Evolutionary conservation across 2,329 filamentous ascomycete species (phyloP), one percentile per base, ranked within the genome.

Genomic region (Neospermospora avenae): DNA sequence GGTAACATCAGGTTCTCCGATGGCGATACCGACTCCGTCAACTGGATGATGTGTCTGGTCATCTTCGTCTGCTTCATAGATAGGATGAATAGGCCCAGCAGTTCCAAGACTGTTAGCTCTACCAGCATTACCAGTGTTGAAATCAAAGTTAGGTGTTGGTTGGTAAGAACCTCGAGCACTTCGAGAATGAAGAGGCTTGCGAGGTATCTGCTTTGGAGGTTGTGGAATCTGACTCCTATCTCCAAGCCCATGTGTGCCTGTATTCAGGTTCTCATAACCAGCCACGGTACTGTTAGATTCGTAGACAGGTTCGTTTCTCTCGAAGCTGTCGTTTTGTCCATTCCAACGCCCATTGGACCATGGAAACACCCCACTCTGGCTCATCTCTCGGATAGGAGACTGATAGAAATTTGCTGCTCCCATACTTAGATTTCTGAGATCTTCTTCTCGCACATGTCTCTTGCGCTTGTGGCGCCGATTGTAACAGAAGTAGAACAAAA

Each of bases 31-130:
- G 7, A 69, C 65, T 18, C 54, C 62, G 48, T 53, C 59, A 5
- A 61, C 55, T 7, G 49, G 60, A 20, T 59, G 53, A 16, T 57
- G 41, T 10, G 53, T 56, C 39, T 64, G 58, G 25, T 68, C 68
- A 25, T 76, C 76, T 59, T 84, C 81, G 54, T 85, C 81, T 63
- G 86, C 84, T 60, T 87, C 84, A 13, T 85, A 84, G 48, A 88
- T 88, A 0, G 84, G 82, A 68, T 86, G 84, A 25, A 87, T 87
- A 24, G 77, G 75, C 3, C 80, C 80, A 34, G 81, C 79, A 49
- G 71, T 72, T 7, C 77, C 77, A 18, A 79, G 77, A 59, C 75
- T 78, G 34, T 77, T 70, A 6, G 65, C 72, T 54, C 80, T 76
- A 45, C 73, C 75, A 54, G 82, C 52, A 8, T 24, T 46, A 20